Conservation (phyloP, 2,329 filamentous ascomycete genomes). For the Diplodia corticola region DNA sequence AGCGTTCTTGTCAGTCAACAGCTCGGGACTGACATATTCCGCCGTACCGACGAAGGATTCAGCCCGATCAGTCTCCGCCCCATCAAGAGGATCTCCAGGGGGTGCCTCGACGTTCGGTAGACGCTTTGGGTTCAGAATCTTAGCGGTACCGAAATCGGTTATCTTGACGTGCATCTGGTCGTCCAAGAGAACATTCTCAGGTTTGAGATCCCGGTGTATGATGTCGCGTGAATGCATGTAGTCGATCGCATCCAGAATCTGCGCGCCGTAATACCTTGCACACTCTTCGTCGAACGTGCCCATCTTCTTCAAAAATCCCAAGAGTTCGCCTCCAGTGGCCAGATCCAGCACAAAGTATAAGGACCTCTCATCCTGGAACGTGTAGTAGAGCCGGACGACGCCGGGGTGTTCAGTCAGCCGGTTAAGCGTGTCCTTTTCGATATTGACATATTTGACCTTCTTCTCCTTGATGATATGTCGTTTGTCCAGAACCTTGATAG, state of each 20-base stretch:
- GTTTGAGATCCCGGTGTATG: conserved; percentile 94
- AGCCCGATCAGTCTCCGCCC: conserved; percentile 68
- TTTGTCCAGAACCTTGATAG: conserved; percentile 97
- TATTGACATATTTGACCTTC: conserved; percentile 99
- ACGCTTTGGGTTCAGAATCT: conserved; percentile 65
- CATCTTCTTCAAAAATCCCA: conserved; percentile 91
- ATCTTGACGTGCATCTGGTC: conserved; percentile 98
- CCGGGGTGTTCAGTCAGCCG: conserved; percentile 94
- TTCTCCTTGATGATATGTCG: conserved; percentile 99
- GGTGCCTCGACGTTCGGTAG: conserved; percentile 38
- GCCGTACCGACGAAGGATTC: conserved; percentile 97
- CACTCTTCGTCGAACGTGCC: conserved; percentile 95
- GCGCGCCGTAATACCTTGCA: conserved; percentile 87
- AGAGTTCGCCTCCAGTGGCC: conserved; percentile 85
- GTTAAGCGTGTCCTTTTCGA: conserved; percentile 97
- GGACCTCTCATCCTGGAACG: conserved; percentile 94
- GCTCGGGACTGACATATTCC: conserved; percentile 95
- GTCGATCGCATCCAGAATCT: conserved; percentile 93
- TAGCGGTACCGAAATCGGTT: conserved; percentile 98
- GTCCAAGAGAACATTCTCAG: conserved; percentile 93
- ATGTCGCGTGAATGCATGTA: conserved; percentile 98
- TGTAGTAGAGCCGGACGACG: conserved; percentile 95
- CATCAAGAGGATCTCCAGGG: conserved; percentile 54
- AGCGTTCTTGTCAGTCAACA: conserved; percentile 94
- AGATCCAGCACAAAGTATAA: conserved; percentile 96